Evolutionary conservation across 352 stramenopile genomes (phyloP), one percentile per base, ranked within the genome.

Genomic region (Pythium oligandrum): DNA sequence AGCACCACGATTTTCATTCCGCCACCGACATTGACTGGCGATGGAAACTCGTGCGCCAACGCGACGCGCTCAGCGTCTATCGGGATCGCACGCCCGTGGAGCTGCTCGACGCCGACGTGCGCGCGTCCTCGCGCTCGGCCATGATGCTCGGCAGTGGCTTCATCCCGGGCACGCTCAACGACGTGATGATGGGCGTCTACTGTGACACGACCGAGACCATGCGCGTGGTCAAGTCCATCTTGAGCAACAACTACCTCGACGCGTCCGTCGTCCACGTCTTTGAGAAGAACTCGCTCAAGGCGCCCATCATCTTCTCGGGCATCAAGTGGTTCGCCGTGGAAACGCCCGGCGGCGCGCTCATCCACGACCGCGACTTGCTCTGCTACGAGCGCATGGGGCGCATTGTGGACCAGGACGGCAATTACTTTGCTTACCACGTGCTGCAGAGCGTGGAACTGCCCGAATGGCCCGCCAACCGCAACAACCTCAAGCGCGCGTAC

Each of bases 261-360:
- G 75, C 70, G n/a, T 55, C 66, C 9, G 63, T 88, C 33, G 51
- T 88, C 11, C 72, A 83, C 46, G 68, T 88, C 43, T 77, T 88
- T 46, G 73, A 84, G 30, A 68, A 63, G 34, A 75, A 81, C 45
- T 57, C 58, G 11, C 37, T 73, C 8, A 66, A 62, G 3, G 69
- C 68, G 43, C 70, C 70, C 12, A 68, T 86, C 51, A 63, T 86
- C 35, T 88, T 88, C 46, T 73, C 74, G 0, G 77, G 74, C 9
- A 70, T 88, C 56, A 81, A 84, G 65, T 86, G 77, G 77, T 71
- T 81, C 33, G 77, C 73, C 2, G 50, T 85, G 48, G 78, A 84
- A 59, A 63, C 60, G 39, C 58, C 70, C 31, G 60, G 64, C 11
- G 71, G 61, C 6, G 63, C 75, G 32, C 40, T 88, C 3, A 78